Percentiles rank a stretch among this genome's conserved stretches.
These are phyloP conservation scores for Taiozyma sp. DNA, from an alignment of 1,139 yeast genomes.

Conservation along the genomic window DNA sequence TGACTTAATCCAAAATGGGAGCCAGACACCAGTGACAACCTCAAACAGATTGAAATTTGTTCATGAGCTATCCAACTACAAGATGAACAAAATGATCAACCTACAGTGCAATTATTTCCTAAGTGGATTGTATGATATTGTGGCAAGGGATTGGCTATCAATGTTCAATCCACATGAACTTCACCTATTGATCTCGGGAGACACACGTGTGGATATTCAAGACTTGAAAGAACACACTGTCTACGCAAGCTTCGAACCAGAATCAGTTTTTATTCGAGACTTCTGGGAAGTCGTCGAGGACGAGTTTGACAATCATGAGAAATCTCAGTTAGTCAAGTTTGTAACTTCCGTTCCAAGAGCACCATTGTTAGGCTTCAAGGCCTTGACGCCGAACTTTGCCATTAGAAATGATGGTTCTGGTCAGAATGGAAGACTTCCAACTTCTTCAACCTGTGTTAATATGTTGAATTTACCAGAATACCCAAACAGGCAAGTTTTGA, in stretches of 20 bases:
- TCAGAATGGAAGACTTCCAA: slow-evolving; percentile 61
- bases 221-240: slow-evolving; percentile 64
- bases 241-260: slow-evolving; percentile 62
- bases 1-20: slow-evolving; percentile 62
- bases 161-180: slow-evolving; percentile 84
- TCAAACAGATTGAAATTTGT: slow-evolving; percentile 69
- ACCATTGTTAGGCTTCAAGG: slow-evolving; percentile 81
- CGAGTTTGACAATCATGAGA: slow-evolving; percentile 50
- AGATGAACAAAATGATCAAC: slow-evolving; percentile 59
- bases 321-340: slow-evolving; percentile 66
- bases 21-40: slow-evolving; percentile 47
- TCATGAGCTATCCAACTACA: slow-evolving; percentile 74
- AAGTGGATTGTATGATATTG: slow-evolving; percentile 64
- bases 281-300: slow-evolving; percentile 80
- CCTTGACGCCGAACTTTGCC: slow-evolving; percentile 75
- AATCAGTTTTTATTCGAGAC: slow-evolving; percentile 50
- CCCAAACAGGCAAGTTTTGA: slow-evolving; percentile 49
- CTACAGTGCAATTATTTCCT: slow-evolving; percentile 63
- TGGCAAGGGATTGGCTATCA: slow-evolving; percentile 70
- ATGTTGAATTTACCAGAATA: slow-evolving; percentile 83
- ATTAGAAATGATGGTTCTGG: slow-evolving; percentile 61
- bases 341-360: slow-evolving; percentile 92
- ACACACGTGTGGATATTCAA: slow-evolving; percentile 57
- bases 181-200: slow-evolving; percentile 79
- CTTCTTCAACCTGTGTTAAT: slow-evolving; percentile 92